These are phyloP conservation scores for Aspergillus sp. DNA, from an alignment of 2,329 filamentous ascomycete genomes.

Conservation along the genomic window DNA sequence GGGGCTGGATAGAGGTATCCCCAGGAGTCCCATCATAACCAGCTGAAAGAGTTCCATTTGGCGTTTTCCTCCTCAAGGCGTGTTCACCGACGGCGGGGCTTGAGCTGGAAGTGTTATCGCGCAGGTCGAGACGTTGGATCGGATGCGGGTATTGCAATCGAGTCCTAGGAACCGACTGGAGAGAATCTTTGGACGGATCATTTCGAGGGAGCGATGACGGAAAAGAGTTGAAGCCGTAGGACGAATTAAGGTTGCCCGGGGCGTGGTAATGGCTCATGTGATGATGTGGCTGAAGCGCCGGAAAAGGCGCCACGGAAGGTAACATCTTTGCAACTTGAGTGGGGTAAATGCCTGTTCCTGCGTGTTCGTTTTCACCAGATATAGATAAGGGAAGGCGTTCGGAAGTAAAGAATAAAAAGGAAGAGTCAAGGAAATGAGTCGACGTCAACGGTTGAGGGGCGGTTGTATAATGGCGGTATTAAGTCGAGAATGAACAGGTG, in stretches of 20 bases:
- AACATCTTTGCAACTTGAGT: conserved; percentile 34
- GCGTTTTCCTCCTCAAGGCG: conserved; percentile 83
- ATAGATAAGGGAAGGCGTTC: conserved; percentile 1
- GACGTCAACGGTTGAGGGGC: neutral
- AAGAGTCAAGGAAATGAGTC: conserved; percentile 12
- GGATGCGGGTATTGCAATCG: conserved; percentile 35
- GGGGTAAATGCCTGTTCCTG: conserved; percentile 1
- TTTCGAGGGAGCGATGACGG: conserved; percentile 17
- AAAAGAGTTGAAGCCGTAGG: conserved; percentile 26
- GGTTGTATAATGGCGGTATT: neutral
- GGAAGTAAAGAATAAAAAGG: conserved; percentile 1
- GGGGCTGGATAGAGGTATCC: conserved; percentile 65
- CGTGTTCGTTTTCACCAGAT: conserved; percentile 8
- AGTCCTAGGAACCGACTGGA: conserved; percentile 23
- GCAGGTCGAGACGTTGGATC: conserved; percentile 29
- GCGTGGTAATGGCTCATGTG: conserved; percentile 27
- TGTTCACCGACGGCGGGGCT: conserved; percentile 50
- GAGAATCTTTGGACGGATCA: conserved; percentile 19
- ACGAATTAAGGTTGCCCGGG: conserved; percentile 22
- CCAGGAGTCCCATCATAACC: conserved; percentile 81
- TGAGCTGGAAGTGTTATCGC: conserved; percentile 19
- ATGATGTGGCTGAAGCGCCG: conserved; percentile 37
- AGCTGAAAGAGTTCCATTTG: conserved; percentile 83
- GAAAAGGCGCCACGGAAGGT: conserved; percentile 42
- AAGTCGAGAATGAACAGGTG: conserved; percentile 14